Percentiles rank a stretch among this genome's conserved stretches.
Evolutionary conservation across 257 asterid genomes (phyloP).

Genomic region (Ehretia macrophylla): DNA sequence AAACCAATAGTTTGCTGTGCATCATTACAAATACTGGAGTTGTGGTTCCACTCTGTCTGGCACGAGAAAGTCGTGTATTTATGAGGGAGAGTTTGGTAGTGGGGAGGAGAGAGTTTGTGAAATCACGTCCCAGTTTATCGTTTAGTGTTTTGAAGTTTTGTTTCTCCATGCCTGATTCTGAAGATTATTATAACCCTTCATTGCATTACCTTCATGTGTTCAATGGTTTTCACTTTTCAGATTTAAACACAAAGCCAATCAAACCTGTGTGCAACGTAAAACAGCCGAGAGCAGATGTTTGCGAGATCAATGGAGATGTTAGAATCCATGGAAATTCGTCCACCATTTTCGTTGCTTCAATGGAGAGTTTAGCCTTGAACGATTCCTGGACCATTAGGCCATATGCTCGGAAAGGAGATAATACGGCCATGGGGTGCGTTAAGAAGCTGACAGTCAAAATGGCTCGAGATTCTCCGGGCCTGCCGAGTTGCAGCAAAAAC

Average conservation of each 20-base stretch:
- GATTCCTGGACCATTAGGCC: constrained; percentile 39
- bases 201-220: no score
- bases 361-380: neutral
- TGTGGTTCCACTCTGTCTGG: no score
- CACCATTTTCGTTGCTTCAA: constrained; percentile 23
- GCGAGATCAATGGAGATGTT: constrained; percentile 34
- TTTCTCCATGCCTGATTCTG: no score
- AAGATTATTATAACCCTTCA: no score
- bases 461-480: constrained; percentile 1
- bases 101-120: no score
- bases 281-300: constrained; percentile 30
- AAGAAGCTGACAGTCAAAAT: constrained; percentile 53
- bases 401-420: constrained; percentile 39
- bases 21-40: no score
- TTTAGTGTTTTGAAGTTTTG: no score
- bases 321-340: constrained; percentile 34
- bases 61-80: no score
- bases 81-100: no score
- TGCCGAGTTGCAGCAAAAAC: constrained; percentile 38
- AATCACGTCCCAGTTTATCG: no score
- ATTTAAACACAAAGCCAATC: neutral
- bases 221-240: neutral
- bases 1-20: no score
- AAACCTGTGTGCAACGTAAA: constrained; percentile 21
- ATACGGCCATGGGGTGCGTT: constrained; percentile 34